These are phyloP conservation scores for Penicillium sp. DNA, from an alignment of 2,329 filamentous ascomycete genomes.

Conservation along the genomic window DNA sequence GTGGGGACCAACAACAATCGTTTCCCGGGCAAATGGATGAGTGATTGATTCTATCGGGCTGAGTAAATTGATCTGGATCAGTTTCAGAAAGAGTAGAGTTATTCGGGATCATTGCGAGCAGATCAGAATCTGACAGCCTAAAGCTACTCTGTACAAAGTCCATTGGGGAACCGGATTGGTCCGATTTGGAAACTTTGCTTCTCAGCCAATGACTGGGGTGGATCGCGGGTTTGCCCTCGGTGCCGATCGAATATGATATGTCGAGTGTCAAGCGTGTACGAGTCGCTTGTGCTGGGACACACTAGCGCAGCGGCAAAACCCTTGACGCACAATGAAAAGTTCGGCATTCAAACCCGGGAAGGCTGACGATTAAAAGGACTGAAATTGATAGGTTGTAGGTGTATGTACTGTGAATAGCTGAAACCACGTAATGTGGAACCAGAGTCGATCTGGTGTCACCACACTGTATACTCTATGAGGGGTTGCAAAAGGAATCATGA, in stretches of 20 bases:
- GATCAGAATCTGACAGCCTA: background rate
- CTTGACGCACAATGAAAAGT: slow-evolving; percentile 7
- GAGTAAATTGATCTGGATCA: background rate
- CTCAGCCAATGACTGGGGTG: slow-evolving; percentile 10
- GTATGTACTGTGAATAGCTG: background rate
- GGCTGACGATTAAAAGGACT: background rate
- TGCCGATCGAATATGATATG: slow-evolving; percentile 19
- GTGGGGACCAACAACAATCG: slow-evolving; percentile 14
- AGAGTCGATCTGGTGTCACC: background rate
- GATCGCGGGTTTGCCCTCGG: background rate
- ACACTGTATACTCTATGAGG: background rate
- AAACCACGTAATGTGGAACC: slow-evolving; percentile 4
- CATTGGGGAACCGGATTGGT: slow-evolving; percentile 5
- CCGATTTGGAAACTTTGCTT: slow-evolving; percentile 1
- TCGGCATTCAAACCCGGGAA: background rate
- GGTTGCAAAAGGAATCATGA: background rate
- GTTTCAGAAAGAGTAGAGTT: background rate
- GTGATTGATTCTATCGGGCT: background rate
- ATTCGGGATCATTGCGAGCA: background rate
- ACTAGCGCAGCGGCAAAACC: background rate
- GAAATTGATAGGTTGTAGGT: background rate
- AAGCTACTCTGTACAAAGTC: background rate
- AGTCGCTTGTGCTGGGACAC: slow-evolving; percentile 1
- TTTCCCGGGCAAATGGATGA: background rate
- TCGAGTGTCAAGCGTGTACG: slow-evolving; percentile 18